Conservation (phyloP, 352 stramenopile genomes). For the Phytophthora rubi region DNA sequence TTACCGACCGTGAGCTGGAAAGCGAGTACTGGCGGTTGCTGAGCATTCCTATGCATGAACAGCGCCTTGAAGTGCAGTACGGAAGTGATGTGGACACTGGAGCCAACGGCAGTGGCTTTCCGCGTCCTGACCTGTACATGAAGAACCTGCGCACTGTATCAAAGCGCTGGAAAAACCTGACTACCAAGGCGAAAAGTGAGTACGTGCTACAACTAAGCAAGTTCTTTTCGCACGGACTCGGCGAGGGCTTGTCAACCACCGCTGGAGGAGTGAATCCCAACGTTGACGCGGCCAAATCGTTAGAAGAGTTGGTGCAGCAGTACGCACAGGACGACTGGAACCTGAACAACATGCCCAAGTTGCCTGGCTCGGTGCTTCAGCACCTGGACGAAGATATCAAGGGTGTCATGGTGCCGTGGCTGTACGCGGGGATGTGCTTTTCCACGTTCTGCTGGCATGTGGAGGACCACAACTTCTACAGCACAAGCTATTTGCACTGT, state of each 20-base stretch:
- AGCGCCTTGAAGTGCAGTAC: constrained; percentile 91
- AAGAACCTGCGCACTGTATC: constrained; percentile 60
- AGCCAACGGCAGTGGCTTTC: constrained; percentile 88
- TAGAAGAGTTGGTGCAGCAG: constrained; percentile 66
- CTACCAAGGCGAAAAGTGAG: constrained; percentile 35
- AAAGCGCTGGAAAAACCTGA: constrained; percentile 63
- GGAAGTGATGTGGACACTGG: constrained; percentile 93
- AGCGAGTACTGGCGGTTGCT: constrained; percentile 91
- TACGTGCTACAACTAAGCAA: constrained; percentile 45
- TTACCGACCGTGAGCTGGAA: constrained; percentile 80
- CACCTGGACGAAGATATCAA: constrained; percentile 98
- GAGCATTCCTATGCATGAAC: constrained; percentile 73
- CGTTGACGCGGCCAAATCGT: constrained; percentile 24
- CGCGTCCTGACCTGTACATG: constrained; percentile 58
- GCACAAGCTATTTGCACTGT: constrained; percentile 98
- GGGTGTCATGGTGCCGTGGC: constrained; percentile 99
- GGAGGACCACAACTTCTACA: constrained; percentile 99
- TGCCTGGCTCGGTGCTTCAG: constrained; percentile 93
- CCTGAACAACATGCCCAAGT: constrained; percentile 98
- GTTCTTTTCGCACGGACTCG: constrained; percentile 67
- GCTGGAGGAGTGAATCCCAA: constrained; percentile 27
- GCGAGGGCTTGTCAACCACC: constrained; percentile 22
- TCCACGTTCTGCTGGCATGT: constrained; percentile 99
- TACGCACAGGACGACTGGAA: constrained; percentile 96
- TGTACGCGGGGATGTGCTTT: constrained; percentile 99